Base-by-base conservation (phyloP, 768 basidiomycete species). In the Trametes cingulata region DNA sequence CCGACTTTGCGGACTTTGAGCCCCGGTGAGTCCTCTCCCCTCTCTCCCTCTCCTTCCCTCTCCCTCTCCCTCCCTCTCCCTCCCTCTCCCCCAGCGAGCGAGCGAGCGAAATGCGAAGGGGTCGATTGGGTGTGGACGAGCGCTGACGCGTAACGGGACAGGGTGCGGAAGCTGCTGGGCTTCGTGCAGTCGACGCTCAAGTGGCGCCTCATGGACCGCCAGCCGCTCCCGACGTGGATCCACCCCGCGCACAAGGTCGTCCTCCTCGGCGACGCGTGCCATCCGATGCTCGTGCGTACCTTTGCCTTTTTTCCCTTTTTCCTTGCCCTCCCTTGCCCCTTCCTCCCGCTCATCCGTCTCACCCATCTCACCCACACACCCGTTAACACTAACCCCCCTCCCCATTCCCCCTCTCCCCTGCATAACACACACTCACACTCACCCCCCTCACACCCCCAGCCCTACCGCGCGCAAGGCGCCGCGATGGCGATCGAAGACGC, bases 401-500 rank as follows among this genome's bases (percentile, higher is more conserved):
- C n/a, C n/a, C n/a, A n/a, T n/a, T n/a, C n/a, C n/a, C n/a, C n/a
- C n/a, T n/a, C n/a, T n/a, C n/a, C n/a, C n/a, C n/a, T n/a, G n/a
- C n/a, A n/a, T 4, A 29, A n/a, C 13, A 8, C 54, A 54, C 39
- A 45, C 29, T n/a, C 4, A 22, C 48, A 20, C 19, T 43, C 19
- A 51, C 24, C 8, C 14, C 4, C 5, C 19, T 12, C 27, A 3
- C 27, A 22, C 36, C 22, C 46, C 3, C 50, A 75, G 74, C 77
- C 77, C 1, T 78, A 78, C 67, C 75, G 77, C 47, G 77, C 77
- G 0, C 77, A 78, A 56, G 77, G 77, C 20, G 76, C 77, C 1
- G 77, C 77, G 5, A 76, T 76, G 68, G 71, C 82, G 63, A 73
- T 85, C 40, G 83, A 84, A 67, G 84, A 82, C 62, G 78, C 77